phyloP scores from a whole-genome alignment of 2,329 filamentous ascomycete species.

The Emergomyces pasteurianus region DNA sequence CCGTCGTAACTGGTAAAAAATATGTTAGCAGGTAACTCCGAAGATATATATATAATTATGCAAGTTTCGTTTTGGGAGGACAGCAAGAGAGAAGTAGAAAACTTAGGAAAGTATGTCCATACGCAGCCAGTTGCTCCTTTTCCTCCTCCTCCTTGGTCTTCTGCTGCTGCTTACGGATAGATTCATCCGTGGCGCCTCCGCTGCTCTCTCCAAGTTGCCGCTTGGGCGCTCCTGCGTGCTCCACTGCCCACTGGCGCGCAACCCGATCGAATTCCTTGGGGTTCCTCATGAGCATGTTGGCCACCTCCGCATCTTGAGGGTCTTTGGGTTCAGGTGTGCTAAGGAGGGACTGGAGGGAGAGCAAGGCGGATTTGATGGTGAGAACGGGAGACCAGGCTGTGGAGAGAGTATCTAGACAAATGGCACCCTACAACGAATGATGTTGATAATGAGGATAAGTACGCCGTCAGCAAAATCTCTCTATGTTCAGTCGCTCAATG shows the following conservation, averaged over 20 bases:
- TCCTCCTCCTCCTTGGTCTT: conserved; percentile 46
- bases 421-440: conserved; percentile 57
- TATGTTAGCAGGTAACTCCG: conserved; percentile 18
- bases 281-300: conserved; percentile 71
- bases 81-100: neutral
- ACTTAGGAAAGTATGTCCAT: conserved; percentile 16
- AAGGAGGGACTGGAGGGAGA: conserved; percentile 86
- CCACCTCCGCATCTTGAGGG: conserved; percentile 92
- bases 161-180: conserved; percentile 42
- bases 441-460: neutral
- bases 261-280: conserved; percentile 68
- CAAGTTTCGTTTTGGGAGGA: too few species aligned
- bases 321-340: conserved; percentile 91
- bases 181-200: conserved; percentile 41
- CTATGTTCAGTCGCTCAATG: too few species aligned
- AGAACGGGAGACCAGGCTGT: conserved; percentile 90
- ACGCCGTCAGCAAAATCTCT: conserved; percentile 1
- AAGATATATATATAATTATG: neutral
- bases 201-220: conserved; percentile 42
- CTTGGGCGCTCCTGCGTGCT: conserved; percentile 64
- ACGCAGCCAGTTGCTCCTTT: conserved; percentile 44
- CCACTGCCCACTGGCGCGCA: conserved; percentile 83
- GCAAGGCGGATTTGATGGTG: conserved; percentile 87
- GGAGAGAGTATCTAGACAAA: conserved; percentile 87
- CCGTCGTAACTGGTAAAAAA: conserved; percentile 57